phyloP scores from a whole-genome alignment of 495 filamentous ascomycete genomes.

The Xylaria cubensis region DNA sequence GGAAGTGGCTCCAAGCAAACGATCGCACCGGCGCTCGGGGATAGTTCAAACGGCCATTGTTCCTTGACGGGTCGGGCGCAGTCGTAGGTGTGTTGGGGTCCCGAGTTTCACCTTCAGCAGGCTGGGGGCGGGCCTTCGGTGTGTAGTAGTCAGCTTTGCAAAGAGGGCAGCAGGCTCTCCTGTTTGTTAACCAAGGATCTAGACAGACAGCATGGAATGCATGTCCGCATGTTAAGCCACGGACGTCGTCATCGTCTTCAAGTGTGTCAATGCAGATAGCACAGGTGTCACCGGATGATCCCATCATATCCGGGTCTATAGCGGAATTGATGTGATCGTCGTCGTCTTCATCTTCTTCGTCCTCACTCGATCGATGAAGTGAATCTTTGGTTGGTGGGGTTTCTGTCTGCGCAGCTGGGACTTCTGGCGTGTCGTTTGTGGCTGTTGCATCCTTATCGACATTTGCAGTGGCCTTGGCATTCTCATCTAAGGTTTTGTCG shows the following conservation, averaged over 20 bases:
- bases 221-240: slow-evolving; percentile 91
- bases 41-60: slow-evolving; percentile 49
- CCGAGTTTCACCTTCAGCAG: slow-evolving; percentile 43
- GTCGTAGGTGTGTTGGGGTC: slow-evolving; percentile 33
- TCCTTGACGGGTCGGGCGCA: slow-evolving; percentile 39
- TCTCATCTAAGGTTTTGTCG: slow-evolving; percentile 23
- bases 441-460: slow-evolving; percentile 22
- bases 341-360: slow-evolving; percentile 68
- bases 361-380: slow-evolving; percentile 21
- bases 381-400: slow-evolving; percentile 9
- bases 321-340: slow-evolving; percentile 85
- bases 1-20: slow-evolving; percentile 42
- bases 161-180: slow-evolving; percentile 93
- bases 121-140: slow-evolving; percentile 72
- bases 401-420: slow-evolving; percentile 24
- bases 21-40: slow-evolving; percentile 42
- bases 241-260: slow-evolving; percentile 94
- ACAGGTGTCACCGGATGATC: slow-evolving; percentile 90
- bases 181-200: slow-evolving; percentile 93
- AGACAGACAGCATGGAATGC: slow-evolving; percentile 95
- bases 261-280: slow-evolving; percentile 95
- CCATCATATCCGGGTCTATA: slow-evolving; percentile 79
- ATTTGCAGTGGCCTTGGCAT: slow-evolving; percentile 10
- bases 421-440: not conserved
- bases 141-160: slow-evolving; percentile 98